A percentile compares a stretch with the other conserved stretches of the same genome.
phyloP scores from a whole-genome alignment of 768 basidiomycete species.

The Leccinellum luteum region DNA sequence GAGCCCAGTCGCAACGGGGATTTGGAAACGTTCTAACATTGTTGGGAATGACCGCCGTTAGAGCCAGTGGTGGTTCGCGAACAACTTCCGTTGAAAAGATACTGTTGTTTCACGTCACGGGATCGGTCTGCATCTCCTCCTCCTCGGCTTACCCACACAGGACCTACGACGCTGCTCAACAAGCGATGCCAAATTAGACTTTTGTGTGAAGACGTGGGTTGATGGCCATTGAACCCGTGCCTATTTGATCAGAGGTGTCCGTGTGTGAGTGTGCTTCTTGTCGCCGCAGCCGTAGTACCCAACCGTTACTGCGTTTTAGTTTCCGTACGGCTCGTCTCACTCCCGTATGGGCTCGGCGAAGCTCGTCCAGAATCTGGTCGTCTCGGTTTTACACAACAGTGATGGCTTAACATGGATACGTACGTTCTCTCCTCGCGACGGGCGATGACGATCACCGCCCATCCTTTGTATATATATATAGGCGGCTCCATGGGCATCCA shows the following conservation, averaged over 20 bases:
- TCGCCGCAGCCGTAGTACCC: not conserved
- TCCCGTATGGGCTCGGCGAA: not conserved
- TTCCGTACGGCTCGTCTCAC: not conserved
- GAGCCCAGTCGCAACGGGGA: conserved; percentile 1
- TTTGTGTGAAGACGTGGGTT: not conserved
- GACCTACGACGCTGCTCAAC: not conserved
- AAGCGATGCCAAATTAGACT: not conserved
- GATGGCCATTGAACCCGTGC: not conserved
- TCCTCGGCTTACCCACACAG: conserved; percentile 18
- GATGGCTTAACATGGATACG: conserved; percentile 10
- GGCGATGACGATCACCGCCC: not conserved
- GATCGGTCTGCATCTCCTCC: not conserved
- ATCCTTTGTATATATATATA: not conserved
- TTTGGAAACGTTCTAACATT: not conserved
- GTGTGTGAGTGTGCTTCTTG: not conserved
- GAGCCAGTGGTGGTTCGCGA: not conserved
- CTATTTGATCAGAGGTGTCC: not conserved
- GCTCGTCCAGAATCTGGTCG: not conserved
- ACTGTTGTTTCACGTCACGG: conserved; percentile 7
- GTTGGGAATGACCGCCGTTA: not conserved
- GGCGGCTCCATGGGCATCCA: not conserved
- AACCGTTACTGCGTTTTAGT: not conserved
- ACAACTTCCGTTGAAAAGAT: not conserved
- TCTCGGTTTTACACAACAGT: not conserved
- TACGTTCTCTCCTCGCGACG: conserved; percentile 2